Evolutionary conservation across 257 asterid genomes (phyloP).

Genomic region (Gynochthodes officinalis): DNA sequence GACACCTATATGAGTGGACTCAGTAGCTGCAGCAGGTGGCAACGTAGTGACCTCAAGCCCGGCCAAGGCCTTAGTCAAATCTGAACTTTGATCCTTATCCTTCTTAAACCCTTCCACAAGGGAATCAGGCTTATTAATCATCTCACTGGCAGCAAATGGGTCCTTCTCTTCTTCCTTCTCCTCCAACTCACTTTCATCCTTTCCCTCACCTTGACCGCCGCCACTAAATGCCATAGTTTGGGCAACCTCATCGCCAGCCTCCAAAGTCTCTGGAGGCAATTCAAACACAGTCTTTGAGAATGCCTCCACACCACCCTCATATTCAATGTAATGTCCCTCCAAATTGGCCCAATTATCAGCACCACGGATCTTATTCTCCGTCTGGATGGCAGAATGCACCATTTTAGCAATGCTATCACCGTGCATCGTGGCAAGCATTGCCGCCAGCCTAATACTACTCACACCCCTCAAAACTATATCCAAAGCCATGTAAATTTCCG

Average conservation of each 20-base stretch:
- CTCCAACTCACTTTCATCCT: slow-evolving; percentile 60
- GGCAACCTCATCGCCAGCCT: slow-evolving; percentile 87
- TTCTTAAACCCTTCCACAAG: slow-evolving; percentile 90
- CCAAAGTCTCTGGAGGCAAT: slow-evolving; percentile 83
- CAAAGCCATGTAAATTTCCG: slow-evolving; percentile 94
- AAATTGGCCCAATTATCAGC: slow-evolving; percentile 75
- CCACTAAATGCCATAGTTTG: slow-evolving; percentile 52
- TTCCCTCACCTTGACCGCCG: slow-evolving; percentile 55
- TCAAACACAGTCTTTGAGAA: slow-evolving; percentile 60
- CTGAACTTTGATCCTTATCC: slow-evolving; percentile 65
- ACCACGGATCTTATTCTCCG: slow-evolving; percentile 93
- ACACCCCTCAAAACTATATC: slow-evolving; percentile 93
- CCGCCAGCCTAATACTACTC: slow-evolving; percentile 85
- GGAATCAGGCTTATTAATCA: slow-evolving; percentile 79
- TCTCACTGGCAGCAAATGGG: slow-evolving; percentile 97
- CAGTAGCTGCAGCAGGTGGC: slow-evolving; percentile 95
- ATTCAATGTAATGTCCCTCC: slow-evolving; percentile 63
- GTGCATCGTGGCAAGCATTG: slow-evolving; percentile 94
- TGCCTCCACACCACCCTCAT: slow-evolving; percentile 56
- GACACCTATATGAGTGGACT: slow-evolving; percentile 86
- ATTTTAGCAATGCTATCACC: slow-evolving; percentile 95
- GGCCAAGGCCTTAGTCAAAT: slow-evolving; percentile 77
- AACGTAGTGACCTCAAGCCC: slow-evolving; percentile 82
- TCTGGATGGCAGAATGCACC: slow-evolving; percentile 82
- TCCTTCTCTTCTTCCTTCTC: slow-evolving; percentile 73